Percentiles rank a stretch among this genome's conserved stretches.
These are phyloP conservation scores for Pseudognaphalium luteoalbum DNA, from an alignment of 129 eudicot genomes.

Conservation along the genomic window DNA sequence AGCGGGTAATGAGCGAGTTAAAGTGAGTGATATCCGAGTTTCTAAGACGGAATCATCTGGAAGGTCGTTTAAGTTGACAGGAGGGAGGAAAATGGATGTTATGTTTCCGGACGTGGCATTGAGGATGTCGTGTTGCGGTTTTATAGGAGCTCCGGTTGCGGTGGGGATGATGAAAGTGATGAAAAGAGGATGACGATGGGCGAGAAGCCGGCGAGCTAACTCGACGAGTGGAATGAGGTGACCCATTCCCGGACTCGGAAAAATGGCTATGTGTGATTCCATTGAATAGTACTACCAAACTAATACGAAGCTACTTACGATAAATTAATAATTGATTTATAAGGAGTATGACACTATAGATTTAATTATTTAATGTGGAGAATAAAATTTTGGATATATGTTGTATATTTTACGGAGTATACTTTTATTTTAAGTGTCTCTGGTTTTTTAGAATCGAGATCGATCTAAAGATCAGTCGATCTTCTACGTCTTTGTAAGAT, in stretches of 20 bases:
- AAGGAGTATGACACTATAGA: too few species aligned
- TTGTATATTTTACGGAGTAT: too few species aligned
- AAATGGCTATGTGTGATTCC: conserved; percentile 35
- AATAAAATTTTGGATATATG: too few species aligned
- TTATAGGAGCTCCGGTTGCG: conserved; percentile 31
- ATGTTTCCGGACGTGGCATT: conserved; percentile 31
- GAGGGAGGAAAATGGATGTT: conserved; percentile 39
- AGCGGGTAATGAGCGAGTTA: conserved; percentile 37
- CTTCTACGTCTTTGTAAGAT: too few species aligned
- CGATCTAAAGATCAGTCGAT: too few species aligned
- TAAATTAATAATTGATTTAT: too few species aligned
- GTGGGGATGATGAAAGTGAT: conserved; percentile 50
- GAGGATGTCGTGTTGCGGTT: conserved; percentile 38
- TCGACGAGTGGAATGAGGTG: conserved; percentile 46
- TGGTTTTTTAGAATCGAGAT: too few species aligned
- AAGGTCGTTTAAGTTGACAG: conserved; percentile 34
- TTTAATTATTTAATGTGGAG: too few species aligned
- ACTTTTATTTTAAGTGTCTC: too few species aligned
- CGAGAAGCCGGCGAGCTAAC: conserved; percentile 37
- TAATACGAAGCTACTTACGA: not conserved
- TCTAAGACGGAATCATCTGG: conserved; percentile 24
- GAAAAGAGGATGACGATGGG: conserved; percentile 24
- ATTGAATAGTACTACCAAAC: not conserved
- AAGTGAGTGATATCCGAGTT: conserved; percentile 35
- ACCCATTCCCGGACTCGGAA: conserved; percentile 60